Evolutionary conservation across 2,329 filamentous ascomycete genomes (phyloP).

Genomic region (Alternaria viburni): DNA sequence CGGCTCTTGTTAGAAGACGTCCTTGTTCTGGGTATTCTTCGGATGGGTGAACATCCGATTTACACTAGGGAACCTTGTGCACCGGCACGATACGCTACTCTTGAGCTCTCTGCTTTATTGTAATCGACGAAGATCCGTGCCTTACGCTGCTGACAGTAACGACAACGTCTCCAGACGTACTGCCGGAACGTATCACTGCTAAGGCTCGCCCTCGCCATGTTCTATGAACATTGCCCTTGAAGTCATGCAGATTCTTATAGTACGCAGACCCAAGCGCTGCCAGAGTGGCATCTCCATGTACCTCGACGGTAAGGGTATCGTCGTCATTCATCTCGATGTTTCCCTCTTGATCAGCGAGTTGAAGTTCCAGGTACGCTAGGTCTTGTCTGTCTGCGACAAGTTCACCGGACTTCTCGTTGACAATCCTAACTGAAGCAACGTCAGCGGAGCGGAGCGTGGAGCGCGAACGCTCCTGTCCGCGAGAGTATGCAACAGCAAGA

Average conservation of each 20-base stretch:
- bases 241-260: neutral
- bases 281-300: neutral
- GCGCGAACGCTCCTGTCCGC: neutral
- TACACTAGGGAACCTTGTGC: too few species aligned
- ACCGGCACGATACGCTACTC: neutral
- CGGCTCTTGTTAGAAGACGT: too few species aligned
- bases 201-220: neutral
- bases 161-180: neutral
- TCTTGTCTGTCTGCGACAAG: neutral
- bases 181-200: neutral
- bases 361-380: neutral
- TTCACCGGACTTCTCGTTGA: neutral
- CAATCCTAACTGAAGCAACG: neutral
- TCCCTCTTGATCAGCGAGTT: neutral
- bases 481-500: neutral
- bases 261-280: neutral
- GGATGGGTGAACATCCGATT: too few species aligned
- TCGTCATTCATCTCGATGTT: neutral
- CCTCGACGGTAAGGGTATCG: neutral
- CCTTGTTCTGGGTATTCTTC: too few species aligned
- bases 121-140: neutral
- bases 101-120: neutral
- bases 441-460: neutral
- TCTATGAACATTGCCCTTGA: neutral
- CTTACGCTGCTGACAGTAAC: neutral